These are phyloP conservation scores for Populus hybrid DNA, from an alignment of 441 rosid species.

Conservation along the genomic window DNA sequence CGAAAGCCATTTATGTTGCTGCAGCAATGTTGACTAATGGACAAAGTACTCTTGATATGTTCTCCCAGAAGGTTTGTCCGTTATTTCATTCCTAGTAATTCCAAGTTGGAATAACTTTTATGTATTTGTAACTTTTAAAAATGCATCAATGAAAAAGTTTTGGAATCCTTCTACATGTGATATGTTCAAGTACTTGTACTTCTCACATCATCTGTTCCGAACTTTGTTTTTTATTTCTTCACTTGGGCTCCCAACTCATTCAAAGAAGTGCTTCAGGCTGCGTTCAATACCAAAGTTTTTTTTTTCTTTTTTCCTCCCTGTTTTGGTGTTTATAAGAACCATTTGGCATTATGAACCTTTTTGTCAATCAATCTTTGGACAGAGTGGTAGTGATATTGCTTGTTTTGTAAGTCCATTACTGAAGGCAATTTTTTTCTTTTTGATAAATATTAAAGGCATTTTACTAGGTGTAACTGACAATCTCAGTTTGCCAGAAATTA, in stretches of 20 bases:
- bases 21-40: conserved; percentile 78
- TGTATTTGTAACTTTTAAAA: background rate
- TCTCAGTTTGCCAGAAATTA: conserved; percentile 2
- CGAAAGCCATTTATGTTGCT: conserved; percentile 74
- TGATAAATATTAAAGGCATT: background rate
- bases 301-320: background rate
- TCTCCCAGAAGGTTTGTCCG: conserved; percentile 61
- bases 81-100: background rate
- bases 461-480: background rate
- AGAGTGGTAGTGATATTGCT: background rate
- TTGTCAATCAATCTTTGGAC: background rate
- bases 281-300: too few relatives aligned
- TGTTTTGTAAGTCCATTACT: background rate
- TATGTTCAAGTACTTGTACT: too few relatives aligned
- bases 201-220: too few relatives aligned
- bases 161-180: too few relatives aligned
- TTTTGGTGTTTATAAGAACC: background rate
- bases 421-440: background rate
- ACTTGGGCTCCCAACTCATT: too few relatives aligned
- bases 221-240: too few relatives aligned
- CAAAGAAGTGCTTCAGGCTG: too few relatives aligned
- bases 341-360: background rate
- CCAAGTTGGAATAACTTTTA: background rate
- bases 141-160: too few relatives aligned
- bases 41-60: conserved; percentile 72